Evolutionary conservation across 208 protist species (phyloP).

Genomic region (Phytomonas sp.): DNA sequence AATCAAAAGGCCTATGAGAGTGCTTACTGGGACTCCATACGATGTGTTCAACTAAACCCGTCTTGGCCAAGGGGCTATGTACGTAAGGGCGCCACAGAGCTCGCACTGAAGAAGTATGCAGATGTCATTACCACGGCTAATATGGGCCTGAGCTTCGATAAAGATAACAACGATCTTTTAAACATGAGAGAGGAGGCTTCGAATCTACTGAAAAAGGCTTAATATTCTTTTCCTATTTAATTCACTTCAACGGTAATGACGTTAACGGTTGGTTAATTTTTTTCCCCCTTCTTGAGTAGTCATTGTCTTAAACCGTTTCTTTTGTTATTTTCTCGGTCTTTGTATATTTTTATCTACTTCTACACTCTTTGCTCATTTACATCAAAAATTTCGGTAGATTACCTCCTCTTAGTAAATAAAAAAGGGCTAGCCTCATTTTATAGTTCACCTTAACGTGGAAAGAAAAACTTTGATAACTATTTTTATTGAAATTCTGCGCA

Average conservation of each 20-base stretch:
- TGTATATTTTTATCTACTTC: conserved; percentile 9
- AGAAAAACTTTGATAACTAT: not conserved
- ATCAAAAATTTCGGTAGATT: not conserved
- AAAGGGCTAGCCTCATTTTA: not conserved
- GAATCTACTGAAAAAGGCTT: conserved; percentile 26
- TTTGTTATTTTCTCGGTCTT: conserved; percentile 6
- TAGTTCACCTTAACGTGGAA: not conserved
- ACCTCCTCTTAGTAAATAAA: not conserved
- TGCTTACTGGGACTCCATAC: conserved; percentile 84
- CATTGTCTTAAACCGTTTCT: conserved; percentile 1
- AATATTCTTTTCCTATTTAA: conserved; percentile 8
- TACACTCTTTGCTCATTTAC: conserved; percentile 7
- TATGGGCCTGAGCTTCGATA: conserved; percentile 54
- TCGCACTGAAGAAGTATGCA: conserved; percentile 53
- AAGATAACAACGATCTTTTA: conserved; percentile 56
- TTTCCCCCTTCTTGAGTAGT: not conserved
- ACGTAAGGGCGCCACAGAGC: conserved; percentile 71
- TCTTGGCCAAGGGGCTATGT: conserved; percentile 92
- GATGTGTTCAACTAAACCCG: conserved; percentile 76
- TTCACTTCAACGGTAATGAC: not conserved
- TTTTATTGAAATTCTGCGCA: conserved; percentile 2
- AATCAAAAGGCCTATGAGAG: conserved; percentile 72
- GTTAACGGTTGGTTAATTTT: not conserved
- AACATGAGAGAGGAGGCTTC: conserved; percentile 54
- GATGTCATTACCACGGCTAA: conserved; percentile 52